Conservation (phyloP, 1,284 basidiomycete species). For the Ustilago bromivora region DNA sequence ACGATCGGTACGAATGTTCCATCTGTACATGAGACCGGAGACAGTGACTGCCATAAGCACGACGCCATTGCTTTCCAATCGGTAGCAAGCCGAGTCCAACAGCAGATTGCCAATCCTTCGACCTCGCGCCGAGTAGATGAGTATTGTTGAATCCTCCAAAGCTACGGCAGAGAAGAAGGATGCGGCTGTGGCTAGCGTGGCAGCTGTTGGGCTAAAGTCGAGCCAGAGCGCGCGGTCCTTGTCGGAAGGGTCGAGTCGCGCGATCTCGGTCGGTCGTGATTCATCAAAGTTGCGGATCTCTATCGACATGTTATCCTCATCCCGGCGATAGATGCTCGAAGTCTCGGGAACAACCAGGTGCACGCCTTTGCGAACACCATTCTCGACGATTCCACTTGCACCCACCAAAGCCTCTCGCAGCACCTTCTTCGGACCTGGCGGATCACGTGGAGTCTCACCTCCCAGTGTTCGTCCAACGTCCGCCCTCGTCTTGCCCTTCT, state of each 20-base stretch:
- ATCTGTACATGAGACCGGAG: conserved; percentile 56
- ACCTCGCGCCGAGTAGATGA: conserved; percentile 61
- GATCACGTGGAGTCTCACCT: conserved; percentile 76
- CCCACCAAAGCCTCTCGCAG: conserved; percentile 69
- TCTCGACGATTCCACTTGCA: conserved; percentile 38
- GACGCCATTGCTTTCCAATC: conserved; percentile 51
- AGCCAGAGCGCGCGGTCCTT: conserved; percentile 80
- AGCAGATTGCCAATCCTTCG: conserved; percentile 50
- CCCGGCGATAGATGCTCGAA: conserved; percentile 62
- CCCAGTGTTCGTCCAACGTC: conserved; percentile 76
- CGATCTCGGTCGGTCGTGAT: conserved; percentile 76
- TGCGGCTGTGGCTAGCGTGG: conserved; percentile 78
- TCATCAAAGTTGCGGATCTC: conserved; percentile 84
- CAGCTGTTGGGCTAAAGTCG: conserved; percentile 83
- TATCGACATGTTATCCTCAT: conserved; percentile 74
- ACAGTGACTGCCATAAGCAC: conserved; percentile 58
- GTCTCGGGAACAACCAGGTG: conserved; percentile 47
- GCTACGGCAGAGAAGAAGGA: conserved; percentile 77
- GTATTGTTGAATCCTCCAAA: conserved; percentile 53
- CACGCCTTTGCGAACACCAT: conserved; percentile 37
- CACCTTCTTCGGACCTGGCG: conserved; percentile 73
- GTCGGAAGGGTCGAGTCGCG: conserved; percentile 73
- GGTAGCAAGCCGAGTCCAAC: conserved; percentile 52
- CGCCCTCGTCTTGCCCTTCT: conserved; percentile 36
- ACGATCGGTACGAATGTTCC: conserved; percentile 53